Evolutionary conservation across 1,139 yeast species (phyloP).

Genomic region (Hyphopichia fennica): DNA sequence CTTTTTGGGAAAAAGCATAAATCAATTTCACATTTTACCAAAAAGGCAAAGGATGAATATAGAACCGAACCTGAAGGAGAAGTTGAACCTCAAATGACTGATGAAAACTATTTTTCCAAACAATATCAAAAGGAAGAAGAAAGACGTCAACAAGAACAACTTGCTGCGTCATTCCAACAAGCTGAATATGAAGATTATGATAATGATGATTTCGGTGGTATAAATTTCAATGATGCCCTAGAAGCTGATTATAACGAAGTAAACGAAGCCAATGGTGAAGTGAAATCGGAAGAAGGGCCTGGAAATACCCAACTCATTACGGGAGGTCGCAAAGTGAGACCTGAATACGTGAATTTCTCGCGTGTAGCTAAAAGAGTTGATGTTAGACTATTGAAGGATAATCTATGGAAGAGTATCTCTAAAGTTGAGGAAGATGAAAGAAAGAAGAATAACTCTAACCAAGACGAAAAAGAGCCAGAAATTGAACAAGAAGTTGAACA

Average conservation of each 20-base stretch:
- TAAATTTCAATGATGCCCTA: slow-evolving; percentile 48
- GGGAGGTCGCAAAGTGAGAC: slow-evolving; percentile 46
- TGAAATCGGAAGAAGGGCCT: slow-evolving; percentile 14
- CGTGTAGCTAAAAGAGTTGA: slow-evolving; percentile 84
- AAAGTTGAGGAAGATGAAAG: slow-evolving; percentile 10
- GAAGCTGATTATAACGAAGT: slow-evolving; percentile 17
- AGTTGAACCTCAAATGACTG: slow-evolving; percentile 39
- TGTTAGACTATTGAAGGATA: slow-evolving; percentile 74
- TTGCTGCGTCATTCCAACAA: slow-evolving; percentile 45
- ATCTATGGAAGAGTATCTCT: slow-evolving; percentile 68
- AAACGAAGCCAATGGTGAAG: slow-evolving; percentile 16
- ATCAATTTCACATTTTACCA: slow-evolving; percentile 33
- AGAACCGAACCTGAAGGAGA: slow-evolving; percentile 10
- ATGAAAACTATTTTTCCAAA: slow-evolving; percentile 75
- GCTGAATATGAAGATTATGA: slow-evolving; percentile 47
- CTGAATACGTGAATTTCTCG: slow-evolving; percentile 73
- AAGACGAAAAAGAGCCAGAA: slow-evolving; percentile 2
- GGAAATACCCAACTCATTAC: slow-evolving; percentile 30
- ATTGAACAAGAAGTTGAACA: slow-evolving; percentile 1
- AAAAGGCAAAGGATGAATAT: slow-evolving; percentile 11
- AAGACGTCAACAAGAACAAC: slow-evolving; percentile 31
- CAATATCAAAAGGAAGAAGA: slow-evolving; percentile 52
- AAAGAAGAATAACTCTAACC: neutral
- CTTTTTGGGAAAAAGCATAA: slow-evolving; percentile 68
- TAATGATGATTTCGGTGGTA: slow-evolving; percentile 41